Percentiles rank a stretch among this genome's conserved stretches.
Evolutionary conservation across 805 yeast genomes (phyloP).

Genomic region (Pichia paraexigua): DNA sequence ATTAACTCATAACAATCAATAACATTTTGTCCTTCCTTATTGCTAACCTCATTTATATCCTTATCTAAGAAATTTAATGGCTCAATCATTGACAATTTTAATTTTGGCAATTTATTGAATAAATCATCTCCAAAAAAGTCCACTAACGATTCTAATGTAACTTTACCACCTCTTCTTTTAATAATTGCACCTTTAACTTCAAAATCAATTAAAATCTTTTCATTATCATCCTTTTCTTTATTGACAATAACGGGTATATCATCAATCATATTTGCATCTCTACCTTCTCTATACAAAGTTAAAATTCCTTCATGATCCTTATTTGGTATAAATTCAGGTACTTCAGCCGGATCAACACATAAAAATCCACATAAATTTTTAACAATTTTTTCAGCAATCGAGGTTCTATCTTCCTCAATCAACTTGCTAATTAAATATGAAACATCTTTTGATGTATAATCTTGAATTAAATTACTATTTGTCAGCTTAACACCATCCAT

Average conservation of each 20-base stretch:
- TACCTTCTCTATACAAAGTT: constrained; percentile 74
- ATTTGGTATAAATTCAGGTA: constrained; percentile 80
- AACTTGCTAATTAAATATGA: constrained; percentile 57
- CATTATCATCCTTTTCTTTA: not conserved
- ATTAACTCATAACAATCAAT: constrained; percentile 83
- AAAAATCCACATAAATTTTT: constrained; percentile 87
- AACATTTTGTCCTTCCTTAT: constrained; percentile 60
- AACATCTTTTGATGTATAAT: constrained; percentile 61
- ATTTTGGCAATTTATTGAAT: constrained; percentile 57
- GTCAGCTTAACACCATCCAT: constrained; percentile 91
- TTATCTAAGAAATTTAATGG: constrained; percentile 37
- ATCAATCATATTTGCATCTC: constrained; percentile 32
- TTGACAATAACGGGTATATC: not conserved
- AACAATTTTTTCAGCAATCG: constrained; percentile 79
- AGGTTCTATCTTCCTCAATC: constrained; percentile 46
- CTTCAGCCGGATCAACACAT: constrained; percentile 93
- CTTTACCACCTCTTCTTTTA: constrained; percentile 78
- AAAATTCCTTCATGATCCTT: constrained; percentile 49
- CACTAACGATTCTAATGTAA: constrained; percentile 57
- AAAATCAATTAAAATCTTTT: constrained; percentile 29
- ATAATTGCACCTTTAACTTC: constrained; percentile 67
- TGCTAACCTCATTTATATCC: constrained; percentile 30
- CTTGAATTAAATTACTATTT: constrained; percentile 56
- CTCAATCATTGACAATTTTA: constrained; percentile 56
- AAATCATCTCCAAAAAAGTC: constrained; percentile 43